Evolutionary conservation across 352 stramenopile genomes (phyloP).

Genomic region (Phytopythium delawarense): DNA sequence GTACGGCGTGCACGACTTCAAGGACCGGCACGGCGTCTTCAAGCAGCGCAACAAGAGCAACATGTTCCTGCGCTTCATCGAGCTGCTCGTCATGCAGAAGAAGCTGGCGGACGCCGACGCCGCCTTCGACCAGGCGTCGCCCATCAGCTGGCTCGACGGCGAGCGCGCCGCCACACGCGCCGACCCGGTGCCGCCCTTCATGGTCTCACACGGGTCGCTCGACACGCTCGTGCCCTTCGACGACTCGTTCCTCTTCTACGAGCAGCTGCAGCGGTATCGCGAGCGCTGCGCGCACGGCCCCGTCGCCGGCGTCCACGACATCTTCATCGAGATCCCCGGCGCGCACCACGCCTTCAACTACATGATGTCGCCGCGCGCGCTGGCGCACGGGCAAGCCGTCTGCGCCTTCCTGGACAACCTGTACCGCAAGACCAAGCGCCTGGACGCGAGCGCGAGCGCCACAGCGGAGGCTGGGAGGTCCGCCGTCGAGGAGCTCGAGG

Average conservation of each 20-base stretch:
- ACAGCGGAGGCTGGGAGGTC: neutral
- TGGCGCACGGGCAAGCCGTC: constrained; percentile 67
- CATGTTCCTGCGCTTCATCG: constrained; percentile 61
- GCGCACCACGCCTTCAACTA: constrained; percentile 78
- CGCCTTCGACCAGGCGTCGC: constrained; percentile 56
- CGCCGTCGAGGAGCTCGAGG: constrained; percentile 10
- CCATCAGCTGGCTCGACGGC: constrained; percentile 48
- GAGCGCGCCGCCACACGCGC: constrained; percentile 19
- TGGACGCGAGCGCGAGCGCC: constrained; percentile 9
- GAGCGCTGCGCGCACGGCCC: constrained; percentile 15
- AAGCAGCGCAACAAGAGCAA: constrained; percentile 50
- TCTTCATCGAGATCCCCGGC: constrained; percentile 58
- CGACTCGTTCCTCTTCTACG: constrained; percentile 64
- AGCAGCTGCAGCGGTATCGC: constrained; percentile 44
- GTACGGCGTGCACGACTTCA: constrained; percentile 78
- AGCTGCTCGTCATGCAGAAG: constrained; percentile 70
- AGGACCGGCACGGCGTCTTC: constrained; percentile 62
- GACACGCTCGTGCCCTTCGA: constrained; percentile 74
- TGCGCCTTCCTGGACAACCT: constrained; percentile 58
- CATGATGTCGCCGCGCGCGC: constrained; percentile 57
- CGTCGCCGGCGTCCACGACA: constrained; percentile 31
- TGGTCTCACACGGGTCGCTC: constrained; percentile 61
- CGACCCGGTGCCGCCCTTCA: constrained; percentile 58
- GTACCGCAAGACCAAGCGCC: constrained; percentile 37
- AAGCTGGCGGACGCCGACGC: constrained; percentile 34